phyloP scores from a whole-genome alignment of 2,329 filamentous ascomycete species.

The Cercospora sp. region DNA sequence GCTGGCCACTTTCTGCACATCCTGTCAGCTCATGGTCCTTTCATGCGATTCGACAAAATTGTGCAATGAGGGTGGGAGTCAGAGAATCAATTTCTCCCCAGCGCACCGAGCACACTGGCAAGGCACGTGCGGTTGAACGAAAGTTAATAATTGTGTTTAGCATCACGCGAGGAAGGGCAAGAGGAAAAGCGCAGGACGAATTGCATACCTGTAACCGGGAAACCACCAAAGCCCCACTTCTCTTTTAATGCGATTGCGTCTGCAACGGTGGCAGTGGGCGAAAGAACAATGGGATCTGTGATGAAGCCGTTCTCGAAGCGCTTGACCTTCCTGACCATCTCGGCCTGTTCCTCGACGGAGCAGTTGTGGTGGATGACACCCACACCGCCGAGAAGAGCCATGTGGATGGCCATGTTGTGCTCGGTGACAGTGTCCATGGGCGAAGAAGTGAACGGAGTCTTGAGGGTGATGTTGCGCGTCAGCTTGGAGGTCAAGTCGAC shows the following conservation, averaged over 20 bases:
- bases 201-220: slow-evolving; percentile 94
- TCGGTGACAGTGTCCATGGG: slow-evolving; percentile 99
- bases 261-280: slow-evolving; percentile 80
- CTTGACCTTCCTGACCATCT: slow-evolving; percentile 99
- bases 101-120: slow-evolving; percentile 37
- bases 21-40: slow-evolving; percentile 14
- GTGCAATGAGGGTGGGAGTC: slow-evolving; percentile 22
- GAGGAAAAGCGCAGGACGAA: slow-evolving; percentile 21
- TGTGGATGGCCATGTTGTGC: slow-evolving; percentile 99
- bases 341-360: slow-evolving; percentile 92
- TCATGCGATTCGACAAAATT: background rate
- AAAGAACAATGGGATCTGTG: slow-evolving; percentile 89
- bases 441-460: slow-evolving; percentile 94
- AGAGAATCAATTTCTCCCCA: slow-evolving; percentile 40
- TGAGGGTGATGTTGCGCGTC: slow-evolving; percentile 92
- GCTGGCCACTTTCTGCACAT: slow-evolving; percentile 77
- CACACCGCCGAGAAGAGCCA: slow-evolving; percentile 82
- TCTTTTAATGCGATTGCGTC: slow-evolving; percentile 92
- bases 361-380: slow-evolving; percentile 99
- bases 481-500: slow-evolving; percentile 87
- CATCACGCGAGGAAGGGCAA: slow-evolving; percentile 65
- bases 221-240: slow-evolving; percentile 97
- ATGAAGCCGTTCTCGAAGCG: slow-evolving; percentile 99
- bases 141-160: slow-evolving; percentile 84
- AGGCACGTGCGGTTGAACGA: slow-evolving; percentile 98